A percentile compares a stretch with the other conserved stretches of the same genome.
These are phyloP conservation scores for Coniochaeta hoffmannii DNA, from an alignment of 2,329 filamentous ascomycete species.

Conservation along the genomic window DNA sequence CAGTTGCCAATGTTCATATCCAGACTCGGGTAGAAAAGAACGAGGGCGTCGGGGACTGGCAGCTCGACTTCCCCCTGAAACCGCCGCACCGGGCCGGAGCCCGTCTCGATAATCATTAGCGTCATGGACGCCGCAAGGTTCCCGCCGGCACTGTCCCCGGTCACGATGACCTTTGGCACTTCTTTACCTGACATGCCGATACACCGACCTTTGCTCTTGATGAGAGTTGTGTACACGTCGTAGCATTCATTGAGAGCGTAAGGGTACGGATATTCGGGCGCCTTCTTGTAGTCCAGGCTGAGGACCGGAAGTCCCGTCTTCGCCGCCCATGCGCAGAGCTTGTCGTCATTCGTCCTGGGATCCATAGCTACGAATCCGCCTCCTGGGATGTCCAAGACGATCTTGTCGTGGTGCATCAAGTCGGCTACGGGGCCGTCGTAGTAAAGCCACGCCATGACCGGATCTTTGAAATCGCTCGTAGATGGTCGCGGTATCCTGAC, in stretches of 20 bases:
- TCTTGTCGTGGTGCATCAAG: conserved; percentile 64
- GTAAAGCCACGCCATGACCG: conserved; percentile 83
- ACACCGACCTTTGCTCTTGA: conserved; percentile 65
- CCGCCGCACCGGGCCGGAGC: conserved; percentile 40
- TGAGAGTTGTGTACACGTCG: conserved; percentile 71
- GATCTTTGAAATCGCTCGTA: conserved; percentile 75
- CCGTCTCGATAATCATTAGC: conserved; percentile 81
- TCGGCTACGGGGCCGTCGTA: conserved; percentile 82
- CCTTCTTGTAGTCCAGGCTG: conserved; percentile 85
- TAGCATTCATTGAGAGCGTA: conserved; percentile 84
- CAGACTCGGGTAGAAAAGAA: conserved; percentile 82
- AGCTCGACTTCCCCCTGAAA: not conserved
- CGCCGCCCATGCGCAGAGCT: conserved; percentile 84
- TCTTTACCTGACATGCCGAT: conserved; percentile 63
- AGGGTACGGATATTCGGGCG: conserved; percentile 77
- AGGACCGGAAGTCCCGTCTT: conserved; percentile 83
- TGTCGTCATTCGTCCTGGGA: conserved; percentile 90
- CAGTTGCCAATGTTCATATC: conserved; percentile 98
- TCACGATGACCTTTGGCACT: conserved; percentile 62
- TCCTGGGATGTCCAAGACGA: conserved; percentile 86
- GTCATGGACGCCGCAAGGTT: conserved; percentile 75
- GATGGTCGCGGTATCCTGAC: conserved; percentile 77
- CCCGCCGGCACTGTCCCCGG: conserved; percentile 76
- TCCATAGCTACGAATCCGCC: conserved; percentile 97
- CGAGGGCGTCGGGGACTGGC: conserved; percentile 33